A percentile compares a stretch with the other conserved stretches of the same genome.
Evolutionary conservation across 176 grass and related monocot species (phyloP).

Genomic region (Oryza rufipogon): DNA sequence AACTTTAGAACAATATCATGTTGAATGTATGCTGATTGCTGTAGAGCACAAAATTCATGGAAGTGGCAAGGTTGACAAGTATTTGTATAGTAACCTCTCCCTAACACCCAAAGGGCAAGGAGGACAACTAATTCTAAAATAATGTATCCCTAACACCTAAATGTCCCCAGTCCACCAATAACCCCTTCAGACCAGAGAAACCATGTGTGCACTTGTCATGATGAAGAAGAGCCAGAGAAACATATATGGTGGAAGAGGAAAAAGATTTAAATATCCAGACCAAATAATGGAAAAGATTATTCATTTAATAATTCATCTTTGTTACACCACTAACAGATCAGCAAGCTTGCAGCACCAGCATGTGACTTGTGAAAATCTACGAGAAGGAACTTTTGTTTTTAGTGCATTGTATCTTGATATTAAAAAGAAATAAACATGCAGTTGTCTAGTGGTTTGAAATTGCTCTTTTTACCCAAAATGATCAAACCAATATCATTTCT

Average conservation of each 20-base stretch:
- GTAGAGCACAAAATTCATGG: not conserved
- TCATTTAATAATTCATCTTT: not conserved
- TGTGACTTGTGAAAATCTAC: not conserved
- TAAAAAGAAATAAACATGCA: not conserved
- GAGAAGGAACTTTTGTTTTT: not conserved
- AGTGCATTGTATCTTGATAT: not conserved
- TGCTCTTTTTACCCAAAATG: not conserved
- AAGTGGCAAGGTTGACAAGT: not conserved
- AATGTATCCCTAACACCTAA: not conserved
- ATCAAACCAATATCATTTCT: not conserved
- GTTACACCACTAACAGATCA: not conserved
- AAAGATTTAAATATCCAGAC: conserved; percentile 2
- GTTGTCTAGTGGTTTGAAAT: not conserved
- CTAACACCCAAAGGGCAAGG: not conserved
- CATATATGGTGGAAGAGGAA: not conserved
- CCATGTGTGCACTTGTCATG: not conserved
- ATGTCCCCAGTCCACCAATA: not conserved
- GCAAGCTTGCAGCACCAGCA: not conserved
- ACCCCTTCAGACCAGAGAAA: not conserved
- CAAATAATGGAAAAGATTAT: not conserved
- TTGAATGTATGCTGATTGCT: not conserved
- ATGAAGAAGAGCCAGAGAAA: not conserved
- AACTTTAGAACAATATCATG: not conserved
- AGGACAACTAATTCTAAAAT: not conserved
- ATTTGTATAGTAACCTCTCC: not conserved